Base-by-base conservation (phyloP, 257 asterid species). In the Solanum corneliomulleri region DNA sequence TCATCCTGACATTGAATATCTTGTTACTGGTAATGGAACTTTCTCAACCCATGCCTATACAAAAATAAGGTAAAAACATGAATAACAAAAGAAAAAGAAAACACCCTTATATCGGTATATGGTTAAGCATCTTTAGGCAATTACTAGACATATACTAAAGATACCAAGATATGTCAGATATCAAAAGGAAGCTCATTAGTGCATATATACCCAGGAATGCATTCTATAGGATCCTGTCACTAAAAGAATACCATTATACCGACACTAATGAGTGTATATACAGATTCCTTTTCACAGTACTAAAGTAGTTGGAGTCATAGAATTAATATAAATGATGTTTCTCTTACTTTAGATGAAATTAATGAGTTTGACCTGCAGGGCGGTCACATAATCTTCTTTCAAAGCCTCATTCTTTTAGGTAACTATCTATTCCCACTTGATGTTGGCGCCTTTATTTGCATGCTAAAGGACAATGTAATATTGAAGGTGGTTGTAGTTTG, bases 381-480 rank as follows among this genome's bases (percentile, higher is more conserved):
- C 1, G 99, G 99, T 18, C 99, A 97, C 64, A 96, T 97, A 86
- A 97, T 97, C 89, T 97, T 97, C 97, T 97, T 97, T 91, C 99
- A 97, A 92, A 96, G 99, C 92, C 87, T 97, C 86, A 94, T 97
- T 86, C 99, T 97, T 86, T 93, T 97, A 7, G 99, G 99, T 10
- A 96, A 97, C 92, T 95, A 97, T 89, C 94, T 96, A 52, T 97
- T 97, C 89, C 99, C 99, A 23, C 92, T 96, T 87, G 98, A 95
- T 49, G 45, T 96, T 7, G 99, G 99, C 25, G 98, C 99, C 37
- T 58, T 97, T 72, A 91, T 97, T 87, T 96, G 97, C 94, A 92
- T 97, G 98, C 87, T 97, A 68, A 90, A 91, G 85, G 98, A 92
- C 93, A 96, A 92, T 68, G 95, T 95, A 70, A 93, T 96, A 33